phyloP scores from a whole-genome alignment of 305 asterid genomes.

The Withania somnifera region DNA sequence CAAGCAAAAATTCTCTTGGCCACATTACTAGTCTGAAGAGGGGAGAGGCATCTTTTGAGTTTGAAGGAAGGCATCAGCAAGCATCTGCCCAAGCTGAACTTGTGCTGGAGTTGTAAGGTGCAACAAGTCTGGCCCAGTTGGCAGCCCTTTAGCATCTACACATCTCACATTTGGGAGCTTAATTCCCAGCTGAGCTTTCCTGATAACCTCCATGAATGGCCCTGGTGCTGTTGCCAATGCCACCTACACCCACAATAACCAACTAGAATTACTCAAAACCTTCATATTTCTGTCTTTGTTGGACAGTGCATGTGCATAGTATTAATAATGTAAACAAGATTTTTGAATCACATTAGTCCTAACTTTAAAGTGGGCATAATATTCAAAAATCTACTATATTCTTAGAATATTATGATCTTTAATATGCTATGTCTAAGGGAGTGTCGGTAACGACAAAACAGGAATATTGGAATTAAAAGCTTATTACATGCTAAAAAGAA shows the following conservation, averaged over 20 bases:
- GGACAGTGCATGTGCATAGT: not conserved
- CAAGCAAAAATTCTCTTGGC: not conserved
- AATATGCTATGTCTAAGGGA: not conserved
- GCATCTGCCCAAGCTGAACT: slow-evolving; percentile 13
- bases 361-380: not conserved
- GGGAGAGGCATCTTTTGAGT: not conserved
- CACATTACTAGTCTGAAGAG: not conserved
- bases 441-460: not conserved
- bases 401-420: not conserved
- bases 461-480: not conserved
- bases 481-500: not conserved
- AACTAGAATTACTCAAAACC: not conserved
- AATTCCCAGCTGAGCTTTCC: slow-evolving; percentile 10
- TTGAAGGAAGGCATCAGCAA: slow-evolving; percentile 13
- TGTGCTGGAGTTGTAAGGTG: slow-evolving; percentile 24
- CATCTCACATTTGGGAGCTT: slow-evolving; percentile 10
- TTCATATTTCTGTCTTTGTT: not conserved
- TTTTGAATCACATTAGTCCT: not conserved
- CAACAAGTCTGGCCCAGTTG: slow-evolving; percentile 6
- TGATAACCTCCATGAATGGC: slow-evolving; percentile 2
- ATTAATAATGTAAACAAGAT: not conserved
- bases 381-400: not conserved
- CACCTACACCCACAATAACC: slow-evolving; percentile 3
- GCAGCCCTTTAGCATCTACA: slow-evolving; percentile 23
- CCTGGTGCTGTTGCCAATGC: slow-evolving; percentile 20